Percentiles rank a stretch among this genome's conserved stretches.
These are phyloP conservation scores for Pharnaceum exiguum DNA, from an alignment of 148 eudicot genomes.

Conservation along the genomic window DNA sequence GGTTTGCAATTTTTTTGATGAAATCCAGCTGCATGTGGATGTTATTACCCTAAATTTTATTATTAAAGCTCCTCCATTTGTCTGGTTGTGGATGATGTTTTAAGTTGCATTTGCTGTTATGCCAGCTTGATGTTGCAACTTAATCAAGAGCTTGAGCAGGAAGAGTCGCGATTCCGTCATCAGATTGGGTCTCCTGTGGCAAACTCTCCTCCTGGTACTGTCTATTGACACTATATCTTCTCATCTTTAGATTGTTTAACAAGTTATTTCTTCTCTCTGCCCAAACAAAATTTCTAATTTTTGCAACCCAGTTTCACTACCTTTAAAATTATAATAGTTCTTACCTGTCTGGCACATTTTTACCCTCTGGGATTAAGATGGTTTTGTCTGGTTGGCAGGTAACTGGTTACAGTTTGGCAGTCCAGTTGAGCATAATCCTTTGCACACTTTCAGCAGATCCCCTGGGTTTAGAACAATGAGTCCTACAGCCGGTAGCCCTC, in stretches of 20 bases:
- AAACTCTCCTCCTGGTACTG: slow-evolving; percentile 73
- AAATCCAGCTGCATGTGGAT: too few relatives aligned
- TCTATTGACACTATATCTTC: slow-evolving; percentile 4
- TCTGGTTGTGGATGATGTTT: not conserved
- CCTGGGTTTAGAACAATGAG: slow-evolving; percentile 45
- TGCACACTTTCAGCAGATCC: slow-evolving; percentile 49
- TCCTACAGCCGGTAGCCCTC: slow-evolving; percentile 40
- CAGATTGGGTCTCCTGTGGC: slow-evolving; percentile 55
- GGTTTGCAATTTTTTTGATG: too few relatives aligned
- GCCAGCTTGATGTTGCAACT: slow-evolving; percentile 62
- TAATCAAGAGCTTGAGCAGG: slow-evolving; percentile 74
- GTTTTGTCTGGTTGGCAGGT: slow-evolving; percentile 33
- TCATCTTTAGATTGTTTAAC: not conserved
- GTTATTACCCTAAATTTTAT: too few relatives aligned
- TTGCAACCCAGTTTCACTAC: too few relatives aligned
- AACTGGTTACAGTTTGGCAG: slow-evolving; percentile 65
- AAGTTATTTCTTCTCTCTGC: too few relatives aligned
- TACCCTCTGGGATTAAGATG: not conserved
- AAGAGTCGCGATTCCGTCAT: slow-evolving; percentile 58
- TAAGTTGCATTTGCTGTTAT: slow-evolving; percentile 6
- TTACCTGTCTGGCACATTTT: too few relatives aligned
- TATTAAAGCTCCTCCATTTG: too few relatives aligned
- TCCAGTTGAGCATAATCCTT: slow-evolving; percentile 46
- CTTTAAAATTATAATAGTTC: too few relatives aligned
- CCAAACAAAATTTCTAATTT: too few relatives aligned